phyloP scores from a whole-genome alignment of 106 monocot genomes.

The Dendrobium catenatum region DNA sequence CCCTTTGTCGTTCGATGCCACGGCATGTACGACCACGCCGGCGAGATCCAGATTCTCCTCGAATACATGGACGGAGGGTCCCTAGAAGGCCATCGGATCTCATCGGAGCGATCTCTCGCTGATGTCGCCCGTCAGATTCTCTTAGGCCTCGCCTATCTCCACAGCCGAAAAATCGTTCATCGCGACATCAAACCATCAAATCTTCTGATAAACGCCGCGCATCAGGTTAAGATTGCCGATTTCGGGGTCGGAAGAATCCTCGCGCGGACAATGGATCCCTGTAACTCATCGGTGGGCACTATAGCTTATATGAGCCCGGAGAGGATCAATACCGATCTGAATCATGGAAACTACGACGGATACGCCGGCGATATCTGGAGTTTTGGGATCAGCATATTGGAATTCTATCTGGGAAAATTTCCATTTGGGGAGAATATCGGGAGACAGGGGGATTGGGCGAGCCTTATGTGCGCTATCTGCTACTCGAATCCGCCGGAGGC shows the following conservation, averaged over 20 bases:
- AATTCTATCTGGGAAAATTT: constrained; percentile 77
- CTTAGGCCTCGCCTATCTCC: constrained; percentile 71
- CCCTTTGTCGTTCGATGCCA: constrained; percentile 68
- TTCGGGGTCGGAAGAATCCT: constrained; percentile 90
- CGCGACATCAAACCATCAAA: constrained; percentile 94
- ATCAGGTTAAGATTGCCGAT: constrained; percentile 87
- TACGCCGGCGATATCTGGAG: constrained; percentile 94
- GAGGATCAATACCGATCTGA: constrained; percentile 85
- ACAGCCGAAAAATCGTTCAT: constrained; percentile 75
- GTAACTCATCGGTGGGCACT: constrained; percentile 90
- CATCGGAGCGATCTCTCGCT: constrained; percentile 37
- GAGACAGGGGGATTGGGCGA: constrained; percentile 82
- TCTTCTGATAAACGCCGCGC: constrained; percentile 59
- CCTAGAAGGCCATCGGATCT: constrained; percentile 41
- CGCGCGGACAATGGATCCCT: constrained; percentile 87
- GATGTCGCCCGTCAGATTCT: constrained; percentile 63
- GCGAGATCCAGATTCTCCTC: constrained; percentile 69
- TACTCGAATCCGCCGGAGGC: constrained; percentile 63
- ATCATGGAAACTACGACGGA: constrained; percentile 77
- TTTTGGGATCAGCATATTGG: constrained; percentile 83
- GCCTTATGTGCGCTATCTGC: constrained; percentile 82
- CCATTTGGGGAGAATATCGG: constrained; percentile 75
- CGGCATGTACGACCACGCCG: constrained; percentile 60
- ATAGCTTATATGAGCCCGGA: constrained; percentile 86
- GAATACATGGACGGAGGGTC: constrained; percentile 74